Conservation (phyloP, 2,329 filamentous ascomycete genomes). For the Aspergillus arachidicola region DNA sequence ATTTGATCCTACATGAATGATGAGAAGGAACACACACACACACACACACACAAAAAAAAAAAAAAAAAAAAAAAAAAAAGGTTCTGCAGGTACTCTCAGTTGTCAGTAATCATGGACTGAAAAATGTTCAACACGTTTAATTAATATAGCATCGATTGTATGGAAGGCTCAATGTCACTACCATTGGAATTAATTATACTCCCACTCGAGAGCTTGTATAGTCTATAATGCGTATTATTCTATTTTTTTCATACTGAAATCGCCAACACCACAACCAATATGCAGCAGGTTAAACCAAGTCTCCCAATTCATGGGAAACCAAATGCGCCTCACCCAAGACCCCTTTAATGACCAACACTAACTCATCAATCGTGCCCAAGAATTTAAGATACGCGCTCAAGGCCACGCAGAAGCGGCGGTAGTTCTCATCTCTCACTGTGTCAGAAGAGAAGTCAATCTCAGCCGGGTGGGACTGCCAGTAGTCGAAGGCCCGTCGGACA, state of each 20-base stretch:
- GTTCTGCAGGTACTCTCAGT: not conserved
- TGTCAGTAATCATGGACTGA: not conserved
- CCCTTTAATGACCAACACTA: constrained; percentile 49
- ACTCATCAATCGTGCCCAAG: constrained; percentile 47
- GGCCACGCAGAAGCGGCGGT: constrained; percentile 52
- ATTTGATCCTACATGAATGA: not conserved
- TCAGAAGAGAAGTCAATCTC: constrained; percentile 35
- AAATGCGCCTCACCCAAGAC: constrained; percentile 47
- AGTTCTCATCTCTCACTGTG: constrained; percentile 45
- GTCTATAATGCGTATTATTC: not conserved
- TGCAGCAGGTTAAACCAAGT: constrained; percentile 1
- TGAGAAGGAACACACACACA: not conserved
- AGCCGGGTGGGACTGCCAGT: constrained; percentile 22
- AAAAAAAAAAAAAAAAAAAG: not conserved
- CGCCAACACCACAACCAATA: too few species aligned
- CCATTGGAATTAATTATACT: not conserved
- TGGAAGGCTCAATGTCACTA: not conserved
- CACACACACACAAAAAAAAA: too few species aligned
- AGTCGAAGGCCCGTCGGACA: constrained; percentile 38
- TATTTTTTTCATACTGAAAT: not conserved
- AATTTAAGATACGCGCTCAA: constrained; percentile 50
- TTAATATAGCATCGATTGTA: not conserved
- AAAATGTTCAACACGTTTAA: not conserved
- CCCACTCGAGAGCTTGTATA: not conserved
- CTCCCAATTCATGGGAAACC: constrained; percentile 20